Evolutionary conservation across 176 grass and related monocot species (phyloP).

Genomic region (Phragmites australis): DNA sequence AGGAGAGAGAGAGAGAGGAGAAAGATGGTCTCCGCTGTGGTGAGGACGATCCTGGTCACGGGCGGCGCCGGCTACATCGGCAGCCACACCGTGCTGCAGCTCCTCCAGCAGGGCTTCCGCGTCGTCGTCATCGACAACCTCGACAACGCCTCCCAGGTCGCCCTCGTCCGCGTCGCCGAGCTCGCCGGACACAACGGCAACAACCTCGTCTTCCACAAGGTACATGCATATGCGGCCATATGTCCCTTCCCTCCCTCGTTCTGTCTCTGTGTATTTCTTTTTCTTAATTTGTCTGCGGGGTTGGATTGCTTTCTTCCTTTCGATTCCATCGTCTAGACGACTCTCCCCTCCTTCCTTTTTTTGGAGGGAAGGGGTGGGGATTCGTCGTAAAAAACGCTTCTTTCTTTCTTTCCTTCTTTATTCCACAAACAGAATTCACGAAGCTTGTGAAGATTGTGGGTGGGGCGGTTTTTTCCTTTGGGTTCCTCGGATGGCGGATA

Average conservation of each 20-base stretch:
- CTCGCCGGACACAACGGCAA: constrained; percentile 57
- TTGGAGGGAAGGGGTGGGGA: too few species aligned
- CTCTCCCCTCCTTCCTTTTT: too few species aligned
- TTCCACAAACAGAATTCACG: too few species aligned
- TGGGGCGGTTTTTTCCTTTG: too few species aligned
- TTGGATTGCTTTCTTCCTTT: not conserved
- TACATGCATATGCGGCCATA: too few species aligned
- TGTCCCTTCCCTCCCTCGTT: rapidly evolving
- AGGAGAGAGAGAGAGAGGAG: not conserved
- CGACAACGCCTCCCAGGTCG: constrained; percentile 80
- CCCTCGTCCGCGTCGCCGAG: constrained; percentile 61
- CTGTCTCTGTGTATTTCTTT: too few species aligned
- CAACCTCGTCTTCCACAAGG: constrained; percentile 87
- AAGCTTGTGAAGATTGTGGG: too few species aligned
- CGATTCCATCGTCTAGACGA: too few species aligned
- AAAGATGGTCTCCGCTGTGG: constrained; percentile 46
- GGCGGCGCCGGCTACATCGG: constrained; percentile 99
- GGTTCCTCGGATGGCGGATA: not conserved
- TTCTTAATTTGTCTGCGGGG: too few species aligned
- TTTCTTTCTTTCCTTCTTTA: too few species aligned
- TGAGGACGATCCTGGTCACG: constrained; percentile 72
- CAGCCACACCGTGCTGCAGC: constrained; percentile 94
- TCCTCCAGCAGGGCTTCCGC: constrained; percentile 71
- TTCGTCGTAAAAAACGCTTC: too few species aligned
- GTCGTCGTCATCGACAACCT: constrained; percentile 83